Conservation (phyloP, 148 eudicot species). For the Heliosperma pusillum region DNA sequence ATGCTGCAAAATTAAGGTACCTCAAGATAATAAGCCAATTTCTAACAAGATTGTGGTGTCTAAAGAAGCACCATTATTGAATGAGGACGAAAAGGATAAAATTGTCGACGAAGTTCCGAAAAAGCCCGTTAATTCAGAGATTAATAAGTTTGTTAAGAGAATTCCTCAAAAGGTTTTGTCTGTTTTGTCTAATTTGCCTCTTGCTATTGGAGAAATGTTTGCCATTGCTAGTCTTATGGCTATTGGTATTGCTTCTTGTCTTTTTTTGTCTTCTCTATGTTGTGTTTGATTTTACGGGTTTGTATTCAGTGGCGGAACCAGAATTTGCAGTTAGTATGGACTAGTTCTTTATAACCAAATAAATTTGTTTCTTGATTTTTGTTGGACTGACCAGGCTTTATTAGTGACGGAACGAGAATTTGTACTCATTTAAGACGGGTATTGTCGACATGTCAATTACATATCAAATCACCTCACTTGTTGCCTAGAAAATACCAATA, state of each 20-base stretch:
- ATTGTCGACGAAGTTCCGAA: conserved; percentile 7
- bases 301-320: background rate
- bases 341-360: background rate
- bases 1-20: conserved; percentile 43
- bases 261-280: background rate
- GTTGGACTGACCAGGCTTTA: background rate
- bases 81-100: conserved; percentile 32
- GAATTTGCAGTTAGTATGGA: background rate
- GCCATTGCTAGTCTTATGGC: conserved; percentile 84
- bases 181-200: conserved; percentile 72
- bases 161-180: conserved; percentile 56
- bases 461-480: too few species aligned
- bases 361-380: too few species aligned
- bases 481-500: too few species aligned
- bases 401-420: background rate
- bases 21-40: conserved; percentile 29
- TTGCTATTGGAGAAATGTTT: conserved; percentile 90
- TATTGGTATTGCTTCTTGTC: conserved; percentile 41
- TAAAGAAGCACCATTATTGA: conserved; percentile 50
- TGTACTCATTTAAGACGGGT: too few species aligned
- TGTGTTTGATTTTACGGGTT: background rate
- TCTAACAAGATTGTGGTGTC: conserved; percentile 45
- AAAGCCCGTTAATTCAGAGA: conserved; percentile 16
- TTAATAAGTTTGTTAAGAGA: conserved; percentile 39
- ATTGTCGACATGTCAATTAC: too few species aligned